A percentile compares a stretch with the other conserved stretches of the same genome.
These are phyloP conservation scores for Camillea tinctor DNA, from an alignment of 2,329 filamentous ascomycete genomes.

Conservation along the genomic window DNA sequence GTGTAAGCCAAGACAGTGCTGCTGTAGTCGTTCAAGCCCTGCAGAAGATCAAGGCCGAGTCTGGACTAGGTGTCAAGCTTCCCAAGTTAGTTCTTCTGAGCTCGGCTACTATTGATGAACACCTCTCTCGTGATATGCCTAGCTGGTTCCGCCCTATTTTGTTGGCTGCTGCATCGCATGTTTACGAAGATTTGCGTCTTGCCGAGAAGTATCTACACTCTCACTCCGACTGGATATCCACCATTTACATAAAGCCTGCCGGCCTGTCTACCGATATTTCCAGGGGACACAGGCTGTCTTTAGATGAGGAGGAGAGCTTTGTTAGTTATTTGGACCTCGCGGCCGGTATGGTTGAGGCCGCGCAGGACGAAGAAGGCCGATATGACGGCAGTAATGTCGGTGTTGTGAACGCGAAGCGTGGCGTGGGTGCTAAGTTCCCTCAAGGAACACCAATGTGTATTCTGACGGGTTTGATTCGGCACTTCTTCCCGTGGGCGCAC, in stretches of 20 bases:
- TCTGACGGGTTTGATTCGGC: constrained; percentile 30
- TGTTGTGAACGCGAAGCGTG: constrained; percentile 26
- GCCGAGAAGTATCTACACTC: constrained; percentile 38
- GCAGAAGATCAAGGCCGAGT: constrained; percentile 22
- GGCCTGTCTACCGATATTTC: constrained; percentile 36
- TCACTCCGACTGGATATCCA: constrained; percentile 37
- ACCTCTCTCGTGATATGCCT: constrained; percentile 34
- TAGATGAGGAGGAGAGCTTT: constrained; percentile 37
- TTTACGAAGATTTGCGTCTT: constrained; percentile 38
- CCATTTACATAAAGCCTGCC: constrained; percentile 43
- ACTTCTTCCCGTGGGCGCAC: constrained; percentile 36
- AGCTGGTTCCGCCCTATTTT: constrained; percentile 30
- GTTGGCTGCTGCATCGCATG: constrained; percentile 31
- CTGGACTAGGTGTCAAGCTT: constrained; percentile 3
- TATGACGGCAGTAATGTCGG: constrained; percentile 28
- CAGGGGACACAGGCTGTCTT: constrained; percentile 40
- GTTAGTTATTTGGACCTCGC: constrained; percentile 44
- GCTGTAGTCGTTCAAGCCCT: constrained; percentile 37
- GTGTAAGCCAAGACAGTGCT: constrained; percentile 37
- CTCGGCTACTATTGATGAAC: constrained; percentile 41
- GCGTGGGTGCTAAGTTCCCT: constrained; percentile 34
- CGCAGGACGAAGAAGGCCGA: constrained; percentile 31
- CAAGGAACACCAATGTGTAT: constrained; percentile 33
- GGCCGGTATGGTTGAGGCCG: constrained; percentile 49
- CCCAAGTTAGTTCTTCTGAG: constrained; percentile 44